A percentile compares a stretch with the other conserved stretches of the same genome.
phyloP scores from a whole-genome alignment of 2,329 filamentous ascomycete species.

The Phialophora expanda region DNA sequence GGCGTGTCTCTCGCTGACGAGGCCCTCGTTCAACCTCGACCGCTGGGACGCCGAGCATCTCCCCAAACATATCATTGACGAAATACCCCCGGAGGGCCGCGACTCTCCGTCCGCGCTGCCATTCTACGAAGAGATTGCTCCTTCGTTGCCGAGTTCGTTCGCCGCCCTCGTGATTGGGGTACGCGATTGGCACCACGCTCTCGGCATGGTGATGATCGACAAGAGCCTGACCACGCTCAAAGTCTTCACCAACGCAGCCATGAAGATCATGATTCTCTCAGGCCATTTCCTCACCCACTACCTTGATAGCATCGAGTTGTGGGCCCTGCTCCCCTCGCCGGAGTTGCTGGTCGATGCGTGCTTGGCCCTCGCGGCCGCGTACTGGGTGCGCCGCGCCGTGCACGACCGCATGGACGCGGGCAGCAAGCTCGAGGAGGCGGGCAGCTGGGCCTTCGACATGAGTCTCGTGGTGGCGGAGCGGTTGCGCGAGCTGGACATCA shows the following conservation, averaged over 20 bases:
- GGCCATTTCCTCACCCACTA: constrained; percentile 14
- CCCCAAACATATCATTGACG: neutral
- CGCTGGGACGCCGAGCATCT: constrained; percentile 20
- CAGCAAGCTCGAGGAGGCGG: constrained; percentile 11
- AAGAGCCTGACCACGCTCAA: neutral
- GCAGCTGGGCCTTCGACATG: constrained; percentile 18
- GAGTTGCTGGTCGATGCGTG: constrained; percentile 4
- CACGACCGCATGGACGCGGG: constrained; percentile 17
- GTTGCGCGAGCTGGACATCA: constrained; percentile 7
- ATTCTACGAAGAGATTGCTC: neutral
- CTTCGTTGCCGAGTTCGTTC: neutral
- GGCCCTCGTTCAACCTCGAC: constrained; percentile 19
- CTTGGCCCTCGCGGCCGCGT: constrained; percentile 8
- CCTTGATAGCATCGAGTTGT: constrained; percentile 13
- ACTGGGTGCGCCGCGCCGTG: constrained; percentile 19
- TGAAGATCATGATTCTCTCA: constrained; percentile 5
- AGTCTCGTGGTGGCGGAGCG: constrained; percentile 1
- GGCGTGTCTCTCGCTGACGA: constrained; percentile 17
- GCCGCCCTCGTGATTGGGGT: neutral
- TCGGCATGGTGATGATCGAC: constrained; percentile 7
- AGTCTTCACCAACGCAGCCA: constrained; percentile 7
- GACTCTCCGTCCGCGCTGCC: constrained; percentile 4
- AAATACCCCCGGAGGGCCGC: neutral
- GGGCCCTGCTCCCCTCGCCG: neutral
- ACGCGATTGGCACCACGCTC: constrained; percentile 11